Evolutionary conservation across 495 filamentous ascomycete species (phyloP).

Genomic region (Tuber aestivum): DNA sequence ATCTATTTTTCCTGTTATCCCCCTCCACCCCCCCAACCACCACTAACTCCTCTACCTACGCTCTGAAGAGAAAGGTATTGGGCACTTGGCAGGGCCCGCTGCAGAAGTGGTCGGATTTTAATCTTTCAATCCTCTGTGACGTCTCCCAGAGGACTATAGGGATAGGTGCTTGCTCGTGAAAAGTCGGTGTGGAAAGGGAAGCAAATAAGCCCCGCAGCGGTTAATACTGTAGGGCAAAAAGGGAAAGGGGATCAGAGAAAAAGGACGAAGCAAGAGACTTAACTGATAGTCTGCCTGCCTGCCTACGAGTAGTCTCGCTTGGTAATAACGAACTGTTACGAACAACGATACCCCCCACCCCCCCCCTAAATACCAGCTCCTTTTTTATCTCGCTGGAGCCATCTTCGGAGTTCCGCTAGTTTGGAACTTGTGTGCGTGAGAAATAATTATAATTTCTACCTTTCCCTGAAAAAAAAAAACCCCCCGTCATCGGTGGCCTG

Average conservation of each 20-base stretch:
- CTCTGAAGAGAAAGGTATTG: constrained; percentile 17
- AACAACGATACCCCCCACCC: constrained; percentile 18
- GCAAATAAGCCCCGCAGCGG: background rate
- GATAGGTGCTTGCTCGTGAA: constrained; percentile 23
- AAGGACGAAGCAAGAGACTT: constrained; percentile 4
- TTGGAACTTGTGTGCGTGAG: constrained; percentile 21
- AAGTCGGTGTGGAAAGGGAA: constrained; percentile 16
- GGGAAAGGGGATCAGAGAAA: background rate
- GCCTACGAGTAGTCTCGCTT: constrained; percentile 20
- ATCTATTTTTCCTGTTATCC: constrained; percentile 8
- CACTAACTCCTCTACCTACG: background rate
- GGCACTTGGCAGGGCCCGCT: constrained; percentile 27
- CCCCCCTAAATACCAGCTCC: constrained; percentile 21
- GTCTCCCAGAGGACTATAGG: constrained; percentile 29
- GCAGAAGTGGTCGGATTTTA: constrained; percentile 28
- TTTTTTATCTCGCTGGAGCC: constrained; percentile 10
- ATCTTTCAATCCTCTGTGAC: constrained; percentile 35
- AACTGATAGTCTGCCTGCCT: constrained; percentile 15
- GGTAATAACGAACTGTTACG: constrained; percentile 31
- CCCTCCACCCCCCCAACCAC: constrained; percentile 7
- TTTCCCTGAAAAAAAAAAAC: background rate
- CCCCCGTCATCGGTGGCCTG: constrained; percentile 18
- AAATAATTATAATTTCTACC: constrained; percentile 24
- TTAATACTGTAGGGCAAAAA: background rate
- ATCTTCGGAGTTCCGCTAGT: constrained; percentile 20